Base-by-base conservation (phyloP, 2,329 filamentous ascomycete species). In the Trichoderma endophyticum region DNA sequence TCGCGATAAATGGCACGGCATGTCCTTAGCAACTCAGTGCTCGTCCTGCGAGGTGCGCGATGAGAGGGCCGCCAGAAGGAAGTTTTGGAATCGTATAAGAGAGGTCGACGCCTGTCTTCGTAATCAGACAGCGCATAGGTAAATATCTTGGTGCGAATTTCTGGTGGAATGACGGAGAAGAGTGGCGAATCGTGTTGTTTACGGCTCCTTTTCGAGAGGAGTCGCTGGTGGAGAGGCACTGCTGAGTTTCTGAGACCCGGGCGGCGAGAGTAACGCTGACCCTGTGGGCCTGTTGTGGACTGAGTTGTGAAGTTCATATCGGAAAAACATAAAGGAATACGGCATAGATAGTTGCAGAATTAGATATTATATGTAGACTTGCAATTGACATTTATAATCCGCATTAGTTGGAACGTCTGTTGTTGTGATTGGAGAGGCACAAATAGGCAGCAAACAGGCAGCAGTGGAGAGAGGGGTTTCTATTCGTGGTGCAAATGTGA, bases 131-230 rank as follows among this genome's bases (percentile, higher is more conserved):
- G 76, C 0, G 78, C 81, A 59, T 78, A 79, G 11, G 77, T 71
- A 75, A 86, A 89, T 63, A 89, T 86, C 1, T 78, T 75, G 72
- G 81, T 80, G 70, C 87, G 84, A 15, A 89, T 74, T 75, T 89
- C 87, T 18, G 82, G 81, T 0, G 87, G 86, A 0, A 88, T 75
- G 1, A 73, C 18, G 2, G 70, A 54, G 73, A 84, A 85, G 0
- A 86, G 75, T 1, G 75, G 78, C 15, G 72, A 78, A 1, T 70
- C 9, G 2, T 21, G 6, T n/a, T 79, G 78, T 0, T 74, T 36
- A 15, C 54, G 36, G 26, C n/a, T 54, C 9, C 63, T 51, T 30
- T 54, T 48, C 12, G 43, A 32, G 32, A 70, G 43, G 15, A 72
- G 43, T 24, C n/a, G 70, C 36, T 68, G 60, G 11, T 72, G 64